Base-by-base conservation (phyloP, 2,329 filamentous ascomycete species). In the Trichoderma asperellum region DNA sequence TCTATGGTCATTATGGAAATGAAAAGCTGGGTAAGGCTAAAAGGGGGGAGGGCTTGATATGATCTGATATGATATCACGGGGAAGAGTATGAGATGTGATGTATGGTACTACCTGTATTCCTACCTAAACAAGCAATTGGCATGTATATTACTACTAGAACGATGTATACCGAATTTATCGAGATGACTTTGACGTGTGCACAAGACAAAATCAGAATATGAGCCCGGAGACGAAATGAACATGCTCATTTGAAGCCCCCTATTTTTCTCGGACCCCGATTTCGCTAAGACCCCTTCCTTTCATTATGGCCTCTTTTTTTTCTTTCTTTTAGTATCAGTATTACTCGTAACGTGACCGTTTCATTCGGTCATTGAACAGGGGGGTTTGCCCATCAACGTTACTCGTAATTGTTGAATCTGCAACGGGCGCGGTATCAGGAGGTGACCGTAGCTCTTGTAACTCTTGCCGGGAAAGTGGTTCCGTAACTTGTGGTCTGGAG, bases 111-210 rank as follows among this genome's bases (percentile, higher is more conserved):
- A 56, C 52, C 34, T 55, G 35, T 56, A 55, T 63, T 47, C 49
- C 24, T 32, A 27, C 49, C 24, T 32, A 27, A 37, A 52, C 32
- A 43, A 56, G 57, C 35, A 66, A 49, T 66, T 58, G 35, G 55
- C 63, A 58, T 66, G 55, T 65, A 34, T 57, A 57, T 57, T 65
- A 65, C 24, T 34, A 64, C 61, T 16, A 35, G 61, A 43, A 64
- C 52, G 52, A 56, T 55, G 43, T 65, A 66, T 59, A 59, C 18
- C 37, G 40, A 32, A 57, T 7, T 8, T 55, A 59, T 66, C 40
- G 37, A 58, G n/a, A 66, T 66, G 63, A 66, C 29, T 59, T 43
- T 59, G 63, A 66, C 43, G 62, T 58, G 47, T 14, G 43, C 24
- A 56, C 49, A 18, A 35, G 29, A 14, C 18, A 34, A 34, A 40